phyloP scores from a whole-genome alignment of 1,139 yeast genomes.

The Geotrichum citri-aurantii region DNA sequence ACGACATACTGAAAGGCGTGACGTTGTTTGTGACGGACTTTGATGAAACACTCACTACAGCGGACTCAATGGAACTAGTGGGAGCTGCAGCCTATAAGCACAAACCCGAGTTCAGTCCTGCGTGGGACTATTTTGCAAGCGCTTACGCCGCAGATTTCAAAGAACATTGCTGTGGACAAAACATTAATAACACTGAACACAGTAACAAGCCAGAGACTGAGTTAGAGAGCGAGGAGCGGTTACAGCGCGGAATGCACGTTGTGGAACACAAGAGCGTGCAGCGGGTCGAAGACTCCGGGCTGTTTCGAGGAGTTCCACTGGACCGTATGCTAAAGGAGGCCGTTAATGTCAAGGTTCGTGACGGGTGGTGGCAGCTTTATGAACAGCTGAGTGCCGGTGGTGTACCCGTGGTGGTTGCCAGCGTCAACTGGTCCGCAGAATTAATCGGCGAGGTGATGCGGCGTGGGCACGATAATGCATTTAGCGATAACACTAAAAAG shows the following conservation, averaged over 20 bases:
- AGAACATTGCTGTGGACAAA: conserved; percentile 19
- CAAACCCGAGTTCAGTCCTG: conserved; percentile 39
- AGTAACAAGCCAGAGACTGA: conserved; percentile 13
- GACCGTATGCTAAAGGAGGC: conserved; percentile 31
- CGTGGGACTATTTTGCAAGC: conserved; percentile 44
- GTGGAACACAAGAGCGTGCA: conserved; percentile 51
- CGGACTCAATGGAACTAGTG: conserved; percentile 52
- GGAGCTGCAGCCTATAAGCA: conserved; percentile 47
- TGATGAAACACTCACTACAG: conserved; percentile 62
- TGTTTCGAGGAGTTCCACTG: conserved; percentile 44
- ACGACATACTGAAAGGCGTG: conserved; percentile 14
- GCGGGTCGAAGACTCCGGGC: conserved; percentile 39
- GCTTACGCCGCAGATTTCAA: conserved; percentile 43
- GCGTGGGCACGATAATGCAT: conserved; percentile 30
- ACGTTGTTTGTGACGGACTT: conserved; percentile 48
- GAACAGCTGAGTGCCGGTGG: conserved; percentile 24
- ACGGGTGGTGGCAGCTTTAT: conserved; percentile 43
- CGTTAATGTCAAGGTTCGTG: conserved; percentile 43
- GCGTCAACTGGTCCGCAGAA: conserved; percentile 60
- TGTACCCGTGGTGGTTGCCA: conserved; percentile 46
- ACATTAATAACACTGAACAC: neutral
- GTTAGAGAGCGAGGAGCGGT: conserved; percentile 38
- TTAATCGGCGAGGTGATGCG: conserved; percentile 41
- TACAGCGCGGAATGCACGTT: conserved; percentile 42
- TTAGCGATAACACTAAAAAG: neutral